phyloP scores from a whole-genome alignment of 2,329 filamentous ascomycete genomes.

The Trichoderma breve region DNA sequence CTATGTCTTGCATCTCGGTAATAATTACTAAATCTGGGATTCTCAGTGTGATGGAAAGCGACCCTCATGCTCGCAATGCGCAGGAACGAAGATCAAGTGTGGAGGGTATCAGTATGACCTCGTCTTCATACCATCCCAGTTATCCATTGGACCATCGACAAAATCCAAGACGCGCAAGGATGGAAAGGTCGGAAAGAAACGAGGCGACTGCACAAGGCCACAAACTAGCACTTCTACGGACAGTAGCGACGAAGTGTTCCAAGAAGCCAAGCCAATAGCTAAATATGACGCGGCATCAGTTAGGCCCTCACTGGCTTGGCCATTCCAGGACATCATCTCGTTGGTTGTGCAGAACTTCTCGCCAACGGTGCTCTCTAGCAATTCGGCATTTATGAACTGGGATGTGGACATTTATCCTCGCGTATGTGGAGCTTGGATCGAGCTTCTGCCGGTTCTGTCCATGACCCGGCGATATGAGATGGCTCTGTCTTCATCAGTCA shows the following conservation, averaged over 20 bases:
- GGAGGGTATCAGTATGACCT: slow-evolving; percentile 29
- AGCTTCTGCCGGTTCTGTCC: slow-evolving; percentile 35
- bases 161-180: slow-evolving; percentile 1
- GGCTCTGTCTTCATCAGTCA: slow-evolving; percentile 32
- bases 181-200: not conserved
- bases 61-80: slow-evolving; percentile 29
- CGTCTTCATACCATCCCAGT: slow-evolving; percentile 24
- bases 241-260: not conserved
- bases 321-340: slow-evolving; percentile 28
- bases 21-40: not conserved
- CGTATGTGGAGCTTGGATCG: slow-evolving; percentile 42
- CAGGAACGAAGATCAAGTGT: slow-evolving; percentile 22
- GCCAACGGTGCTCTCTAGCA: not conserved
- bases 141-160: not conserved
- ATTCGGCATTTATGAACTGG: not conserved
- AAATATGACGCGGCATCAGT: not conserved
- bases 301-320: slow-evolving; percentile 23
- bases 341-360: slow-evolving; percentile 24
- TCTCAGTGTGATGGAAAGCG: slow-evolving; percentile 29
- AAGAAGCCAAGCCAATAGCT: not conserved
- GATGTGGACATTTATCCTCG: slow-evolving; percentile 31
- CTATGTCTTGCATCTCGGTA: not conserved
- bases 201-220: not conserved
- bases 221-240: not conserved
- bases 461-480: slow-evolving; percentile 21